A percentile compares a stretch with the other conserved stretches of the same genome.
Conservation (phyloP, 2,329 filamentous ascomycete genomes). For the Aureobasidium namibiae region DNA sequence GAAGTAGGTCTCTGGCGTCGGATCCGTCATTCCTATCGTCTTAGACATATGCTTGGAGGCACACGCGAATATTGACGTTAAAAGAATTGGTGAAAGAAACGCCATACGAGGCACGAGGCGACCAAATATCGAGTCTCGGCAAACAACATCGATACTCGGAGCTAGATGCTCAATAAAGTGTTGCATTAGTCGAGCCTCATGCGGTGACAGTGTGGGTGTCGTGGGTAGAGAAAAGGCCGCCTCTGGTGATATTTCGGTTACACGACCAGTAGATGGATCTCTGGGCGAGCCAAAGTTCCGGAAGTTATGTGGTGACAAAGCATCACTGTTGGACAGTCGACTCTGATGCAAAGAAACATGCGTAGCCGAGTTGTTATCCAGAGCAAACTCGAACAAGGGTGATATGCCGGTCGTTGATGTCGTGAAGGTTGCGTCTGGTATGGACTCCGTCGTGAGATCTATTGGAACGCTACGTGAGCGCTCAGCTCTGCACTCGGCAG, state of each 20-base stretch:
- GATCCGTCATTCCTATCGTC: slow-evolving; percentile 34
- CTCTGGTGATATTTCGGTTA: not conserved
- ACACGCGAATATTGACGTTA: slow-evolving; percentile 51
- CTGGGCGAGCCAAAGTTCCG: not conserved
- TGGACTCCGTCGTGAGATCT: not conserved
- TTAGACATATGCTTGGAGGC: slow-evolving; percentile 48
- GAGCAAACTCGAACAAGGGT: not conserved
- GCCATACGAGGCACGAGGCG: slow-evolving; percentile 47
- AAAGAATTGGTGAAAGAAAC: slow-evolving; percentile 42
- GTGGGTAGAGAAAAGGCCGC: not conserved
- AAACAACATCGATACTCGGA: slow-evolving; percentile 25
- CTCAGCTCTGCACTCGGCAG: not conserved
- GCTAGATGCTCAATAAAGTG: slow-evolving; percentile 26
- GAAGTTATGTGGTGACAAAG: not conserved
- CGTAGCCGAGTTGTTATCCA: not conserved
- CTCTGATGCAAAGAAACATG: not conserved
- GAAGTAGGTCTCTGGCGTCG: slow-evolving; percentile 45
- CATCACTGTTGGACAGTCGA: not conserved
- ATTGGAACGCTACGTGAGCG: not conserved
- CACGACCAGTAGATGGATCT: not conserved
- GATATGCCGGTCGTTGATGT: not conserved
- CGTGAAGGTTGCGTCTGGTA: not conserved
- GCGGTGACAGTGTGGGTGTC: not conserved
- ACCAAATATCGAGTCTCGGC: slow-evolving; percentile 40
- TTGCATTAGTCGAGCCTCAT: slow-evolving; percentile 24